These are phyloP conservation scores for Trapa incisa DNA, from an alignment of 345 rosid species.

Conservation along the genomic window DNA sequence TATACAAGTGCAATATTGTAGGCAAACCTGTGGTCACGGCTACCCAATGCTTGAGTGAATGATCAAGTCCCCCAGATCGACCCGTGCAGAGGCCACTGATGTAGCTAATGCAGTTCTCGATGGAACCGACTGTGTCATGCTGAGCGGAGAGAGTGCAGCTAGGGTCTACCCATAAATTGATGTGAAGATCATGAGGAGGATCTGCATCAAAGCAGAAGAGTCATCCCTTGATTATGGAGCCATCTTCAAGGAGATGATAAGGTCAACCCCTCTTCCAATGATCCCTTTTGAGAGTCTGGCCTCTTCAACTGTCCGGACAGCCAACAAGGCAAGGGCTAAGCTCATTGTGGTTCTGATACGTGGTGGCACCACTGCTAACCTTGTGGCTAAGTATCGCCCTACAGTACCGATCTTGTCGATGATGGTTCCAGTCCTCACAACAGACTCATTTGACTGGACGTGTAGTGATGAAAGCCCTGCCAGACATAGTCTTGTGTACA, in stretches of 20 bases:
- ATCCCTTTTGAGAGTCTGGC: conserved; percentile 92
- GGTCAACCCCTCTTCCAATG: conserved; percentile 86
- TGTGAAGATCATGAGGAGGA: conserved; percentile 70
- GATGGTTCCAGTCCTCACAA: conserved; percentile 69
- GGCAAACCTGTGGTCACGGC: conserved; percentile 93
- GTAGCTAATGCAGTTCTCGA: too few relatives aligned
- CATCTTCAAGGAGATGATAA: conserved; percentile 74
- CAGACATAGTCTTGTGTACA: conserved; percentile 68
- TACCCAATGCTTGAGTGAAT: conserved; percentile 94
- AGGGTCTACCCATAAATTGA: conserved; percentile 80
- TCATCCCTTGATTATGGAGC: conserved; percentile 73
- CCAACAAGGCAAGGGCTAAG: conserved; percentile 76
- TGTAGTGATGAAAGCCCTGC: conserved; percentile 28
- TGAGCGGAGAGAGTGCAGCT: conserved; percentile 18
- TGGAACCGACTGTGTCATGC: too few relatives aligned
- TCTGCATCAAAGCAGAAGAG: conserved; percentile 75
- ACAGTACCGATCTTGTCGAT: conserved; percentile 87
- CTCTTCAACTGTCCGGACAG: conserved; percentile 83
- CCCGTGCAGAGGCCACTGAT: conserved; percentile 52
- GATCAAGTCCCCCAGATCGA: conserved; percentile 88
- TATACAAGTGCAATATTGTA: conserved; percentile 77
- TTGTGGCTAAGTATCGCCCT: conserved; percentile 88
- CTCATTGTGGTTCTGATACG: conserved; percentile 81
- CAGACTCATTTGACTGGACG: conserved; percentile 78
- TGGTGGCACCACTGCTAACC: conserved; percentile 77